Base-by-base conservation (phyloP, 1,284 basidiomycete genomes). In the Ceratobasidium sp. region DNA sequence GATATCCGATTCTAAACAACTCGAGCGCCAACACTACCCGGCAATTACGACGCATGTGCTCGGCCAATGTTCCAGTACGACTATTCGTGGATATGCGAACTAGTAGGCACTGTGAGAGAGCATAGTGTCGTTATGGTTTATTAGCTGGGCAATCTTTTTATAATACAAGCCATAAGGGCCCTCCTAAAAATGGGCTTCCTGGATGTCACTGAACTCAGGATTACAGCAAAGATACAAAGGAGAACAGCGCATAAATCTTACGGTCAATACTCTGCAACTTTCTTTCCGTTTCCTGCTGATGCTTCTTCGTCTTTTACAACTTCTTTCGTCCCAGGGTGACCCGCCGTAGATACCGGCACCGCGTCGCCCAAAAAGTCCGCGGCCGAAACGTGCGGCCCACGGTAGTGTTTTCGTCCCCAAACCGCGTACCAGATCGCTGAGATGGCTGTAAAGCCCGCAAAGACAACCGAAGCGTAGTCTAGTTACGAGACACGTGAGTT, bases 401-500 rank as follows among this genome's bases (percentile, higher is more conserved):
- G 65, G 79, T 82, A 84, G 74, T 83, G 78, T 61, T 79, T 81
- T 54, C 81, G 78, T 11, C 83, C 83, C 77, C 79, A 83, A 58
- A 83, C 79, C n/a, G 80, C 78, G 76, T 84, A 85, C 83, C 83
- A 85, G 13, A 83, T 33, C 0, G 80, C 81, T 2, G 83, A 83
- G 47, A 85, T 82, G 26, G 80, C 65, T 23, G 82, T 80, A 75
- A 85, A 84, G 8, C 82, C 83, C 2, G 80, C 82, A 67, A 84
- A 82, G 11, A 84, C 83, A 20, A 83, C 83, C 7, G 80, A 81
- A 17, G 83, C 82, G 77, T 84, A 85, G 81, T 85, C 77, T 78
- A 15, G 3, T 51, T 6, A 35, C 6, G 33, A 60, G 10, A 1
- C 13, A 28, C 17, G 28, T 49, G 33, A 47, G 42, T 23, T 28